These are phyloP conservation scores for Petunia secreta DNA, from an alignment of 257 asterid species.

Conservation along the genomic window DNA sequence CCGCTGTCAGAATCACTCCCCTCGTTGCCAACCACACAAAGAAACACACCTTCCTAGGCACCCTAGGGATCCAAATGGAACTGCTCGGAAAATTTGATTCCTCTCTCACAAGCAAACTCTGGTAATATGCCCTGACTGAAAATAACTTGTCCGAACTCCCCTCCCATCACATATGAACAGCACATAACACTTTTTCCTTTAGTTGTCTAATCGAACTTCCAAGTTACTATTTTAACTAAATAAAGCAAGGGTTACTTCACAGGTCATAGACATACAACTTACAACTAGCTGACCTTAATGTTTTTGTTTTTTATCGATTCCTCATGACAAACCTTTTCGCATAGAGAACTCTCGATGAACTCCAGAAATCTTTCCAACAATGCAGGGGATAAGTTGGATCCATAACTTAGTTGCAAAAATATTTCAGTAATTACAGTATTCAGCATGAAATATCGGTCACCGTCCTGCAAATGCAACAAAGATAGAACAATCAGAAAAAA, in stretches of 20 bases:
- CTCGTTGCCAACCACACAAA: too few species aligned
- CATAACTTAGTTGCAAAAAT: constrained; percentile 63
- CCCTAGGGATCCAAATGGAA: too few species aligned
- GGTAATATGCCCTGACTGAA: too few species aligned
- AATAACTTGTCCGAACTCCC: too few species aligned
- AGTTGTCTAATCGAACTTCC: constrained; percentile 4
- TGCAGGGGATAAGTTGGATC: constrained; percentile 47
- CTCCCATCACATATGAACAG: neutral
- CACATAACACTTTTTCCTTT: neutral
- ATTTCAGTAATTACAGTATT: constrained; percentile 66
- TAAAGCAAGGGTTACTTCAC: neutral
- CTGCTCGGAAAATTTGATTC: too few species aligned
- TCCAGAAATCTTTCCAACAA: constrained; percentile 70
- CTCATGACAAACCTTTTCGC: constrained; percentile 54
- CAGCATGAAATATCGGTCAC: constrained; percentile 57
- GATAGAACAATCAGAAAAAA: constrained; percentile 17
- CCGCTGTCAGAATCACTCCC: too few species aligned
- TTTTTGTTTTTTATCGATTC: neutral
- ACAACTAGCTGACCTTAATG: neutral
- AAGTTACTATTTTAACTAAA: neutral
- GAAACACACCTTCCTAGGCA: too few species aligned
- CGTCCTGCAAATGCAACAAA: constrained; percentile 66
- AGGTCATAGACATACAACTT: neutral
- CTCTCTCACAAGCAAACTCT: too few species aligned
- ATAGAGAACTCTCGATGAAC: constrained; percentile 69